Base-by-base conservation (phyloP, 495 filamentous ascomycete species). In the Daldinia bambusicola region DNA sequence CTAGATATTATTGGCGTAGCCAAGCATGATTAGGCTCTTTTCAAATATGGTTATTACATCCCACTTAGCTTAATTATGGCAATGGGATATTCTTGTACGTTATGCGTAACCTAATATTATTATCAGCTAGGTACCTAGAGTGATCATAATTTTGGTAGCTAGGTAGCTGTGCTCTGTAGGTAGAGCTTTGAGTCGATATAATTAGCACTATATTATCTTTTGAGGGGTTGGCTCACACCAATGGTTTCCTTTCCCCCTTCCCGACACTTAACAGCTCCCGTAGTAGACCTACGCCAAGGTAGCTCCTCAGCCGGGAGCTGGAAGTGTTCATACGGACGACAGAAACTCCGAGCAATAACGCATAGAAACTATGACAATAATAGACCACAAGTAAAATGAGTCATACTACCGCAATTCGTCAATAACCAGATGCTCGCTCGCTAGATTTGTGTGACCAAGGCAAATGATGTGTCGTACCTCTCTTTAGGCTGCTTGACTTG, bases 381-480 rank as follows among this genome's bases (percentile, higher is more conserved):
- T 45, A 1, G 5, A 16, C 6, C 6, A 2, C 8, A 45, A n/a
- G 16, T 45, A 18, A 45, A 45, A 45, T 3, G 7, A 9, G 41
- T 45, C 26, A 45, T 45, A 10, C 6, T 6, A 36, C 34, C 9
- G 34, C 9, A 6, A 36, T 36, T 36, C 34, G 5, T 5, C 34
- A 36, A 10, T 36, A 10, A 36, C 5, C 34, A 36, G 34, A 6
- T 1, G 34, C 34, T 36, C 40, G n/a, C 40, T 45, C 7, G 41
- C 41, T 10, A 4, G 8, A 18, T 18, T 55, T 64, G 1, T 14
- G 53, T 16, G 61, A 55, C 4, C 55, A 55, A 4, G 58, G 63
- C 51, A 9, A 31, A 9, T 31, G 30, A 26, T 26, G 34, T 12
- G 10, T 26, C 6, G 36, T 3, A 41, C 13, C 9, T 14, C n/a